Conservation (phyloP, 2,329 filamentous ascomycete species). For the Aureobasidium leucospermi region DNA sequence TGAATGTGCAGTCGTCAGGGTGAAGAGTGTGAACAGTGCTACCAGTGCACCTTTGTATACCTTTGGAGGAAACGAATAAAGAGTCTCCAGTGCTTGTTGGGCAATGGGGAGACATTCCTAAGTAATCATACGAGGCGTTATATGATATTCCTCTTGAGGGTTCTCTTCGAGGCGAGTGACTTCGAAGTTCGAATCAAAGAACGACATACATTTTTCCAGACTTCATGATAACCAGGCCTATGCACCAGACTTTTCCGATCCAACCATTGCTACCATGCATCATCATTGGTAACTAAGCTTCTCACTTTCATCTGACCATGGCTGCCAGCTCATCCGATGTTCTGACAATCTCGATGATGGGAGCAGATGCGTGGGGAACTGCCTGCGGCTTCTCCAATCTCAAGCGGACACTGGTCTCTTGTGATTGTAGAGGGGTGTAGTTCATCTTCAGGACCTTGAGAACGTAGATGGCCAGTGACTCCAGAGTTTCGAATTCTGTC, state of each 20-base stretch:
- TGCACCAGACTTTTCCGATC: background rate
- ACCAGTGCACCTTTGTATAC: background rate
- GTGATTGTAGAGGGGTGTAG: slow-evolving; percentile 17
- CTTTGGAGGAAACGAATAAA: background rate
- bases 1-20: background rate
- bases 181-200: background rate
- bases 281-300: too few relatives aligned
- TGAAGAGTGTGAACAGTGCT: background rate
- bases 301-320: background rate
- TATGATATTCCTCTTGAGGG: background rate
- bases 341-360: slow-evolving; percentile 53
- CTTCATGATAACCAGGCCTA: background rate
- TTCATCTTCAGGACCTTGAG: slow-evolving; percentile 29
- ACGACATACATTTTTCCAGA: background rate
- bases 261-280: too few relatives aligned
- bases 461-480: slow-evolving; percentile 40
- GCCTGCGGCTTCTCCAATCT: slow-evolving; percentile 66
- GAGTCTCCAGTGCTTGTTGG: background rate
- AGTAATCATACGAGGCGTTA: background rate
- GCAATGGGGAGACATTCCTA: background rate
- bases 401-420: slow-evolving; percentile 48
- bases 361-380: slow-evolving; percentile 64
- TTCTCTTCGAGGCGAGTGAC: too few relatives aligned
- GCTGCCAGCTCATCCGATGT: slow-evolving; percentile 13
- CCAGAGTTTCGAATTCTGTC: slow-evolving; percentile 41